Evolutionary conservation across 2,329 filamentous ascomycete genomes (phyloP).

Genomic region (Fusarium nelsonii): DNA sequence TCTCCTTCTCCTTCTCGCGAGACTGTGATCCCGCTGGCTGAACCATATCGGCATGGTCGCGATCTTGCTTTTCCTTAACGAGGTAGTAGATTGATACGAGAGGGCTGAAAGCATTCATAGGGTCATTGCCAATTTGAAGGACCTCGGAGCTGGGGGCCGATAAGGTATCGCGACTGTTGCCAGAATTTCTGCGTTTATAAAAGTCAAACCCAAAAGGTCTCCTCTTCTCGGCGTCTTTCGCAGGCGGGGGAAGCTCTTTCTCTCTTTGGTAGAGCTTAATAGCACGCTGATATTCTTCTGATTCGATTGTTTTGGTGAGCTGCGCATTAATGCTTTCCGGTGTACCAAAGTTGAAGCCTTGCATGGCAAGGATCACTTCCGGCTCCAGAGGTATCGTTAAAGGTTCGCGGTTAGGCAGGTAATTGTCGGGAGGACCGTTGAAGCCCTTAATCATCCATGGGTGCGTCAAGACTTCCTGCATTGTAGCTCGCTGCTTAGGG

Average conservation of each 20-base stretch:
- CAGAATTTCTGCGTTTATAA: constrained; percentile 93
- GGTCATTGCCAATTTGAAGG: constrained; percentile 84
- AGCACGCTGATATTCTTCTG: constrained; percentile 91
- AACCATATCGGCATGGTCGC: constrained; percentile 66
- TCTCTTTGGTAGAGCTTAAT: constrained; percentile 78
- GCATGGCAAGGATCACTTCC: constrained; percentile 91
- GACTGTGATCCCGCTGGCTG: constrained; percentile 61
- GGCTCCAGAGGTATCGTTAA: constrained; percentile 86
- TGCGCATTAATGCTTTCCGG: constrained; percentile 85
- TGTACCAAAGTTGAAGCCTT: constrained; percentile 95
- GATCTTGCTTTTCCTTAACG: constrained; percentile 92
- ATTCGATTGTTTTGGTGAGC: constrained; percentile 87
- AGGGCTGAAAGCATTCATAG: constrained; percentile 92
- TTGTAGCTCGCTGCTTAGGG: constrained; percentile 84
- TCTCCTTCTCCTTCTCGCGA: constrained; percentile 52
- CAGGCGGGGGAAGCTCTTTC: constrained; percentile 69
- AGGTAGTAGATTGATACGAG: constrained; percentile 95
- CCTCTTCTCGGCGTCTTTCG: constrained; percentile 80
- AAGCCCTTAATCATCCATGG: constrained; percentile 97
- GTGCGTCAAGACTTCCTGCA: constrained; percentile 93
- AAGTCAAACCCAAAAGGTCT: constrained; percentile 94
- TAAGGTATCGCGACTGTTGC: constrained; percentile 88
- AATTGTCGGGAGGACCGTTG: constrained; percentile 87
- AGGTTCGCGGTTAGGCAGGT: constrained; percentile 84
- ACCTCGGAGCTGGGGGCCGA: constrained; percentile 87